Base-by-base conservation (phyloP, 768 basidiomycete genomes). In the Russula earlei region DNA sequence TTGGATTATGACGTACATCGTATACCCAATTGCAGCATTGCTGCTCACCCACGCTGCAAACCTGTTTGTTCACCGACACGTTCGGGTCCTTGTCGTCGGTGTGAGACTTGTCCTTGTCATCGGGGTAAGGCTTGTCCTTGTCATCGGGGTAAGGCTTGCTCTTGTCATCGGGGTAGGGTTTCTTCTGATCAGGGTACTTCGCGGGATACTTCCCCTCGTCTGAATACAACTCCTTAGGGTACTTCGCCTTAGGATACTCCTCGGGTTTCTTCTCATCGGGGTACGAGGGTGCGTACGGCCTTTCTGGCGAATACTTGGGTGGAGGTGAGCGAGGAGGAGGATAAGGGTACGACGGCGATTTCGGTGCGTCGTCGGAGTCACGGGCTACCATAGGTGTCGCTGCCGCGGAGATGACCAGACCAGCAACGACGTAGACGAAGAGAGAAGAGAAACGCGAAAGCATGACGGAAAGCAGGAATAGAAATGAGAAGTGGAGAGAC, bases 361-460 rank as follows among this genome's bases (percentile, higher is more conserved):
- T 52, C 15, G 50, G 45, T 47, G 40, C 48, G 14, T 56, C 37
- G 49, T 42, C 4, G 24, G 12, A n/a, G 27, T 29, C 37, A n/a
- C 19, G 29, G n/a, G 45, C 36, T n/a, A n/a, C 49, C 50, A 33
- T 41, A 4, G 56, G 51, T 8, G 51, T 48, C 49, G 52, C 56
- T 8, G 40, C 56, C 19, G 41, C 40, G 33, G 56, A 53, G 46
- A 53, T 43, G 42, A 24, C 56, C 24, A 58, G 40, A 41, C 56
- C 56, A 34, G 40, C 56, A 36, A 58, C 27, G 33, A 53, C 33
- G 52, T 53, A 53, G 52, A 49, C 33, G 46, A 53, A 42, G 17
- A 58, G 34, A 29, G 52, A 24, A 53, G 51, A 43, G 52, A 53
- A 58, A 47, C 51, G 56, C 7, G 56, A 53, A 42, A 58, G 56